Percentiles rank a stretch among this genome's conserved stretches.
These are phyloP conservation scores for Prosopis cineraria DNA, from an alignment of 306 rosid genomes.

Conservation along the genomic window DNA sequence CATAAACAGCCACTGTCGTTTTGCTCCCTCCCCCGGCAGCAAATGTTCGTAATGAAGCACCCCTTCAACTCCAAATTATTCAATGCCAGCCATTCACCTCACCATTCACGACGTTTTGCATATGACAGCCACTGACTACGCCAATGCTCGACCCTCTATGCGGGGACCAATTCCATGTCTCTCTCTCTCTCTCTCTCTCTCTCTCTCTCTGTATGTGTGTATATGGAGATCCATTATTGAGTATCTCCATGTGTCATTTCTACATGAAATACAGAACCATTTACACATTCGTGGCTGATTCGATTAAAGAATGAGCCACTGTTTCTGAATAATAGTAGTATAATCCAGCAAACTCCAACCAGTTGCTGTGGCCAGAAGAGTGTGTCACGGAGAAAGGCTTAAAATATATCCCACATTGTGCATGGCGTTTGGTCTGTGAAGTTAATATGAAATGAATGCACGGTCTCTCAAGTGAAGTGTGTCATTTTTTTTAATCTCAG, in stretches of 20 bases:
- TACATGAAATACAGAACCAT: constrained; percentile 33
- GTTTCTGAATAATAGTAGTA: constrained; percentile 22
- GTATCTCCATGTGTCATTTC: constrained; percentile 39
- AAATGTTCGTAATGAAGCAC: background rate
- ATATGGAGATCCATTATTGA: constrained; percentile 44
- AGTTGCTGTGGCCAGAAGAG: constrained; percentile 7
- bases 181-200: background rate
- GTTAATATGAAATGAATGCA: background rate
- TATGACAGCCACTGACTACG: background rate
- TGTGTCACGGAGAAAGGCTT: constrained; percentile 8
- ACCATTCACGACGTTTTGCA: constrained; percentile 12
- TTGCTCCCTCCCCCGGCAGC: constrained; percentile 46
- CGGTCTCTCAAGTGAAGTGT: background rate
- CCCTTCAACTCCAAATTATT: constrained; percentile 20
- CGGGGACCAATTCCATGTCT: constrained; percentile 41
- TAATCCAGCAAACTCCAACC: background rate
- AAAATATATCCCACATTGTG: constrained; percentile 16
- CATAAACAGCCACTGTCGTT: constrained; percentile 6
- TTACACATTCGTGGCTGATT: constrained; percentile 30
- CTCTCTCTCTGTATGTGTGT: too few relatives aligned
- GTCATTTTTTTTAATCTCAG: constrained; percentile 25
- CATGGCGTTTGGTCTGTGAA: constrained; percentile 4
- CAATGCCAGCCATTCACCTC: constrained; percentile 28
- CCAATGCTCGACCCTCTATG: constrained; percentile 32
- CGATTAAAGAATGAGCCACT: constrained; percentile 24